Evolutionary conservation across 1,284 basidiomycete species (phyloP).

Genomic region (Ceratobasidium sp.): DNA sequence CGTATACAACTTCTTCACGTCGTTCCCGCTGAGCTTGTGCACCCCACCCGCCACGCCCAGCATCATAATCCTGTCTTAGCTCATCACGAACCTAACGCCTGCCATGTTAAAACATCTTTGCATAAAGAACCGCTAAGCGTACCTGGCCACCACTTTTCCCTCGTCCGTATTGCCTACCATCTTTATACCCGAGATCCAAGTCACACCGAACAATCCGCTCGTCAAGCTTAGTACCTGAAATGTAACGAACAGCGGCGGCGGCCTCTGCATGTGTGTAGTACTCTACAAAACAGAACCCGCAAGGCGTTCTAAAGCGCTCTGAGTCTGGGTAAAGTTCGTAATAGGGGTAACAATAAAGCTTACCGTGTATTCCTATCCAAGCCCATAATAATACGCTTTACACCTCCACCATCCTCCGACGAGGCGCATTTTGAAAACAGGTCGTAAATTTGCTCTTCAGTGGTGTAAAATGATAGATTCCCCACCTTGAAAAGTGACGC

Average conservation of each 20-base stretch:
- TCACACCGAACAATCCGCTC: constrained; percentile 99
- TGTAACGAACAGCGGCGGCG: constrained; percentile 90
- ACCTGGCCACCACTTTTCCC: constrained; percentile 97
- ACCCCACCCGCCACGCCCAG: constrained; percentile 96
- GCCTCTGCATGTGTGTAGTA: constrained; percentile 97
- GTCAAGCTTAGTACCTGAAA: constrained; percentile 98
- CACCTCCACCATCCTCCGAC: constrained; percentile 91
- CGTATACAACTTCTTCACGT: constrained; percentile 90
- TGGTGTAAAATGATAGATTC: constrained; percentile 97
- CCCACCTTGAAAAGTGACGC: constrained; percentile 73
- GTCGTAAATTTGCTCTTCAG: constrained; percentile 99
- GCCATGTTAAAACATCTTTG: neutral
- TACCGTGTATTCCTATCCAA: constrained; percentile 94
- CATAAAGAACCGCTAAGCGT: constrained; percentile 24
- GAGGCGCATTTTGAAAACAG: constrained; percentile 92
- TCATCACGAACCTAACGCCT: constrained; percentile 80
- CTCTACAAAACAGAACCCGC: constrained; percentile 99
- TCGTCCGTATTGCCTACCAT: constrained; percentile 96
- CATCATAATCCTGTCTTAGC: constrained; percentile 96
- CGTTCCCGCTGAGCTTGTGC: constrained; percentile 83
- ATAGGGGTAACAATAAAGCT: constrained; percentile 45
- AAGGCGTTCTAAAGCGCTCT: constrained; percentile 79
- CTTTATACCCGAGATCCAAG: constrained; percentile 96
- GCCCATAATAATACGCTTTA: constrained; percentile 99
- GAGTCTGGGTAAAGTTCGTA: neutral